Evolutionary conservation across 2,329 filamentous ascomycete species (phyloP).

Genomic region (Talaromyces sp.): DNA sequence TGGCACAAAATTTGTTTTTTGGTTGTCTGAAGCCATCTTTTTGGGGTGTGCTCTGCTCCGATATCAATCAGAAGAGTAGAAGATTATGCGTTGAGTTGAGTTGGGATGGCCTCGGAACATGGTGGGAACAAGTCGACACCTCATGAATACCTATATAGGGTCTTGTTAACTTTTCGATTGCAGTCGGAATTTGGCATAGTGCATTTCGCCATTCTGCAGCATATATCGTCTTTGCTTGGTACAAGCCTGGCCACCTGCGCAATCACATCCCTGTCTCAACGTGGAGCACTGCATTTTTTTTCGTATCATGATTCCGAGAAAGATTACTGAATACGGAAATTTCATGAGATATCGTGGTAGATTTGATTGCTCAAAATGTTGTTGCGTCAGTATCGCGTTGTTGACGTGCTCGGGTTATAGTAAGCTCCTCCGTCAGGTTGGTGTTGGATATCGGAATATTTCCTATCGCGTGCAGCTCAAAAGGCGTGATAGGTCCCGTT

Average conservation of each 20-base stretch:
- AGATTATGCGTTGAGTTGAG: not conserved
- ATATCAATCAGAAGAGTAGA: not conserved
- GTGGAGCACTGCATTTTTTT: not conserved
- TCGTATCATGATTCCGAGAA: not conserved
- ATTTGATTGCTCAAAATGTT: not conserved
- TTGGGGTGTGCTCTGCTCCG: not conserved
- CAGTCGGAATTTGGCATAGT: not conserved
- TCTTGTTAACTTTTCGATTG: too few species aligned
- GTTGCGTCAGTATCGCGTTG: constrained; percentile 13
- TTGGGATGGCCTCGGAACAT: not conserved
- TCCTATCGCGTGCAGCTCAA: not conserved
- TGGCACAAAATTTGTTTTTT: not conserved
- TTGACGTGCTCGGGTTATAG: constrained; percentile 19
- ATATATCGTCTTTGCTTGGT: constrained; percentile 9
- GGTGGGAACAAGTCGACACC: not conserved
- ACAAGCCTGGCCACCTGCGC: not conserved
- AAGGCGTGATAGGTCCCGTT: not conserved
- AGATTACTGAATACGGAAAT: not conserved
- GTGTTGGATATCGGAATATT: not conserved
- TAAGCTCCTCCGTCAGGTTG: not conserved
- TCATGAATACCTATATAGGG: not conserved
- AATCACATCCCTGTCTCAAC: not conserved
- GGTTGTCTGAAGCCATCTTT: not conserved
- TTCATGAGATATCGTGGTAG: not conserved
- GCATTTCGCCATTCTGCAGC: constrained; percentile 3